Conservation (phyloP, 345 rosid species). For the Adansonia digitata region DNA sequence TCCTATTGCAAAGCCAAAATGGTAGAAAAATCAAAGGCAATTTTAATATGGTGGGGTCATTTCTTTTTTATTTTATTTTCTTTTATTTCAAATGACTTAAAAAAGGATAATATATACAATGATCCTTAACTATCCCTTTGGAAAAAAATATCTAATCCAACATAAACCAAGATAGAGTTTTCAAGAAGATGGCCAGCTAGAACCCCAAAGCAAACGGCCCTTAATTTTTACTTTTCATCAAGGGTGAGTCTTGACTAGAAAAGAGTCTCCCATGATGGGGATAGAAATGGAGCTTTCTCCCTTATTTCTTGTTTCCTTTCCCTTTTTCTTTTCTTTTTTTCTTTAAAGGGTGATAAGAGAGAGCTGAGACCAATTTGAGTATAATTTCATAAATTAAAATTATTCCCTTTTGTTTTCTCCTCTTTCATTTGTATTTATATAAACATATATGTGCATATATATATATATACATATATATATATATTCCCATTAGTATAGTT, state of each 20-base stretch:
- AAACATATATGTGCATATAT: too few species aligned
- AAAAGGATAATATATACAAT: neutral
- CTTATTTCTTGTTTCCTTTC: neutral
- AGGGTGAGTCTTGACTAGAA: neutral
- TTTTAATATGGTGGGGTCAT: slow-evolving; percentile 16
- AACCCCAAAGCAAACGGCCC: neutral
- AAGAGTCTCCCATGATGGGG: neutral
- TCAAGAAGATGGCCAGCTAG: slow-evolving; percentile 1
- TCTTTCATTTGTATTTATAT: too few species aligned
- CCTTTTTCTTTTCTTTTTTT: neutral
- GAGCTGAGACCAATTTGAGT: neutral
- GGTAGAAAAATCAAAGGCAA: slow-evolving; percentile 15
- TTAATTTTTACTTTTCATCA: neutral
- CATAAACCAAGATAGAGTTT: slow-evolving; percentile 31
- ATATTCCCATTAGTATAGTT: neutral
- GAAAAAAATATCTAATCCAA: slow-evolving; percentile 14
- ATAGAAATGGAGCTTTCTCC: neutral
- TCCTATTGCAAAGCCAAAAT: neutral
- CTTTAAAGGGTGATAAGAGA: neutral
- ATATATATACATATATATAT: neutral
- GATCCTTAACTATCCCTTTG: slow-evolving; percentile 12
- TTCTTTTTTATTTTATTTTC: neutral
- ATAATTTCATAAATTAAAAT: neutral
- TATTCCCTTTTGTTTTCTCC: neutral
- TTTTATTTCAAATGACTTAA: neutral